Conservation (phyloP, 177 flowering plant genomes). For the Telopea speciosissima region DNA sequence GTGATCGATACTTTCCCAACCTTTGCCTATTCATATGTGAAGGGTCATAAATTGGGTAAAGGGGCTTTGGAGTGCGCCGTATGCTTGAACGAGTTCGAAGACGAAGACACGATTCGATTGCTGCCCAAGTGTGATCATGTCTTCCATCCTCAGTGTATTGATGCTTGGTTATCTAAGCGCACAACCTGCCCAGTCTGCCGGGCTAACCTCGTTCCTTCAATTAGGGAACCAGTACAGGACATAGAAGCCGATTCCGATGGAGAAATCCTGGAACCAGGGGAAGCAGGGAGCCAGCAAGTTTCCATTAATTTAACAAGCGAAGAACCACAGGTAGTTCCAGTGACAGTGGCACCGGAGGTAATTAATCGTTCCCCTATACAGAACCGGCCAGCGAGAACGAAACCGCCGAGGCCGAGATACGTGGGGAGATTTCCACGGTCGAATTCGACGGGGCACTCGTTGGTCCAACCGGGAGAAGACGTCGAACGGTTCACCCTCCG, state of each 20-base stretch:
- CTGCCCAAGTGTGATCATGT: slow-evolving; percentile 47
- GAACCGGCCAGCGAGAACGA: slow-evolving; percentile 16
- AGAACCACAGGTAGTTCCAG: neutral
- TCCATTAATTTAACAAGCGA: slow-evolving; percentile 4
- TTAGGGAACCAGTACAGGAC: neutral
- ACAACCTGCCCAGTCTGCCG: slow-evolving; percentile 60
- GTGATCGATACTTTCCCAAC: slow-evolving; percentile 38
- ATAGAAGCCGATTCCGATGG: neutral
- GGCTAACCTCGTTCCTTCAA: slow-evolving; percentile 17
- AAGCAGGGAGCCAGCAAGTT: slow-evolving; percentile 11
- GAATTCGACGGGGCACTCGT: slow-evolving; percentile 54
- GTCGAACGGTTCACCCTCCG: slow-evolving; percentile 39
- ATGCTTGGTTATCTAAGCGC: slow-evolving; percentile 41
- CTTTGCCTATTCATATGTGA: slow-evolving; percentile 40
- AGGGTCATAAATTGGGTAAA: slow-evolving; percentile 34
- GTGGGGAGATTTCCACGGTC: slow-evolving; percentile 30
- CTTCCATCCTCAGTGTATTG: slow-evolving; percentile 50
- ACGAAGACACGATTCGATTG: slow-evolving; percentile 37
- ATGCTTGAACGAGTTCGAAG: slow-evolving; percentile 46
- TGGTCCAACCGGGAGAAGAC: slow-evolving; percentile 27
- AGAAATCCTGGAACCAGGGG: slow-evolving; percentile 1
- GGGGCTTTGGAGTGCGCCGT: slow-evolving; percentile 49
- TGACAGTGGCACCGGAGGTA: slow-evolving; percentile 8
- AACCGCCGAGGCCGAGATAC: slow-evolving; percentile 5
- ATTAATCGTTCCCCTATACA: no score